Base-by-base conservation (phyloP, 228 moss, liverwort and hornwort genomes). In the Sphagnum magellanicum region DNA sequence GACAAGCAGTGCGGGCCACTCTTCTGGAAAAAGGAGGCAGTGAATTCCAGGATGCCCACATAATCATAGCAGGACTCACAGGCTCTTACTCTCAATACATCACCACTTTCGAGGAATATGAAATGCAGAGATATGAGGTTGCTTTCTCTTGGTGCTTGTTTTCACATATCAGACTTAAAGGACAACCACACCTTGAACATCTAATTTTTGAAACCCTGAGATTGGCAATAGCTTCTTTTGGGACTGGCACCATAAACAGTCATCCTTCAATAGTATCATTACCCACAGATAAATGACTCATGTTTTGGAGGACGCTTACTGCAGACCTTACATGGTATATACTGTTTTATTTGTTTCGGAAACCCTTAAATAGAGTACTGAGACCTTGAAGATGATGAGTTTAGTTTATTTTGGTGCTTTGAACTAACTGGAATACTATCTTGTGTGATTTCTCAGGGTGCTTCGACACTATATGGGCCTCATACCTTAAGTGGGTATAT, bases 21-120 rank as follows among this genome's bases (percentile, higher is more conserved):
- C 77, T 98, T 57, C 73, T 98, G 70, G 74, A 81, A 73, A 86
- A 83, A 55, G 82, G 88, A 63, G 77, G 80, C 6, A 87, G 86
- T 47, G 82, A 91, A 72, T 88, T 88, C 49, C 71, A 84, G 49
- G 70, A 90, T 47, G 71, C 88, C 13, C 86, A 83, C 68, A 84
- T 98, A 6, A 90, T 98, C 65, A 83, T 98, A 72, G 88, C 98
- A 50, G 98, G 98, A 71, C 87, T 98, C 51, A 79, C 90, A 63
- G 92, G 92, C 68, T 90, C 88, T 48, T 98, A 98, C 76, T 98
- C 98, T 71, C 98, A 98, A 70, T 98, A 98, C 68, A 86, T 94
- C 65, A 60, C 92, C 59, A 98, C 98, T 50, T 81, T 81, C 60
- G 98, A 98, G 84, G 98, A 98, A 68, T 98, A 89, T 49, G 61